Base-by-base conservation (phyloP, 2,329 filamentous ascomycete genomes). In the Huntiella savannae region DNA sequence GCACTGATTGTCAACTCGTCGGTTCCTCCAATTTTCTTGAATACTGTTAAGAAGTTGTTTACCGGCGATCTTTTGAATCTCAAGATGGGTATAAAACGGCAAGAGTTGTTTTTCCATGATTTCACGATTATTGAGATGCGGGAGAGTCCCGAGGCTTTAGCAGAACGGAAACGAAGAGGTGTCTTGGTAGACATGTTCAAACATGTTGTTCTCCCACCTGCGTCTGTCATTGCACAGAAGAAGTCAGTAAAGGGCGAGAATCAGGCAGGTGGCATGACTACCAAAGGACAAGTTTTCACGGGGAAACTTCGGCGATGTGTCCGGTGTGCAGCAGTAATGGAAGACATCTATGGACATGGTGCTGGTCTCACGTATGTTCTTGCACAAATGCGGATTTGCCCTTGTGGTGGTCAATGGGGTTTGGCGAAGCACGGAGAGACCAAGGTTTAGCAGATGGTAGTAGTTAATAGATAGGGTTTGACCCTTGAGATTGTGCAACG, bases 41-140 rank as follows among this genome's bases (percentile, higher is more conserved):
- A 64, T 12, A 72, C 82, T 33, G 67, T 85, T n/a, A 71, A 77
- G 51, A 74, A 72, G 46, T 69, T 79, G 49, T 76, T 88, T 49
- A 66, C 67, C 32, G 63, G 66, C 22, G 71, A 76, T 40, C 60
- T 85, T 22, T 65, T 65, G 0, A 64, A 67, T 15, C 69, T 87
- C 46, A 67, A 71, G 36, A 64, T 64, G 4, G 66, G 71, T 46
- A 68, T 77, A 8, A 75, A 91, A 52, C 69, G 75, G 22, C 71
- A 77, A 7, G 70, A 70, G 50, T 66, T 93, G 42, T 82, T 82
- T 61, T 81, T 85, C 60, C 73, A 74, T 42, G 75, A 91, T 56
- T 83, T 77, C 47, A 68, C 67, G 42, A 71, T 82, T 57, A 65
- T 91, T 8, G 79, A 80, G 4, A 64, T 84, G 11, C 70, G 77